A percentile compares a stretch with the other conserved stretches of the same genome.
These are phyloP conservation scores for Beta vulgaris DNA, from an alignment of 148 eudicot genomes.

Conservation along the genomic window DNA sequence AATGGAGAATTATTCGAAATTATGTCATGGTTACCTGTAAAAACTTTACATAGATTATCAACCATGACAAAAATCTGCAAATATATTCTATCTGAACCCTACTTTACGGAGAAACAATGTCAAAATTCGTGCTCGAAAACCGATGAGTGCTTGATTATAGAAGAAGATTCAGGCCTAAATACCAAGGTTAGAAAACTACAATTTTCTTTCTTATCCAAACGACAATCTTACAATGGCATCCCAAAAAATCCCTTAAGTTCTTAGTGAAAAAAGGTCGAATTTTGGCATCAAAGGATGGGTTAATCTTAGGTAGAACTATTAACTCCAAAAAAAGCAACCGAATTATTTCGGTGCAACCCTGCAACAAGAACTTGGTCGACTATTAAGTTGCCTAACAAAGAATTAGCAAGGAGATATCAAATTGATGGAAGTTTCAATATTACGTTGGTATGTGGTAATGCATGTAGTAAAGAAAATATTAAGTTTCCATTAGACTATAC, in stretches of 20 bases:
- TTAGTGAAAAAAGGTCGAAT: neutral
- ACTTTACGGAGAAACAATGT: constrained; percentile 14
- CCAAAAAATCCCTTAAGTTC: neutral
- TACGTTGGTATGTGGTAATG: neutral
- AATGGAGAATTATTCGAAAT: constrained; percentile 9
- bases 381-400: neutral
- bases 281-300: constrained; percentile 15
- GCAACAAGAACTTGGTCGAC: neutral
- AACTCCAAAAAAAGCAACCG: neutral
- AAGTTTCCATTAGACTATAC: constrained; percentile 23
- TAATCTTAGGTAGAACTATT: constrained; percentile 2
- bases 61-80: neutral
- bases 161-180: neutral
- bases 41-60: neutral
- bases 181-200: neutral
- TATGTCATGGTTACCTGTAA: constrained; percentile 17
- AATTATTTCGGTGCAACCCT: constrained; percentile 16
- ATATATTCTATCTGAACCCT: neutral
- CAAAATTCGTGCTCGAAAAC: neutral
- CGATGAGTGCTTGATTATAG: neutral
- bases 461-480: no score
- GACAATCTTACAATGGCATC: neutral
- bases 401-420: neutral
- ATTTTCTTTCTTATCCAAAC: neutral
- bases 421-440: neutral